Base-by-base conservation (phyloP, 257 asterid genomes). In the Eustoma russellianum region DNA sequence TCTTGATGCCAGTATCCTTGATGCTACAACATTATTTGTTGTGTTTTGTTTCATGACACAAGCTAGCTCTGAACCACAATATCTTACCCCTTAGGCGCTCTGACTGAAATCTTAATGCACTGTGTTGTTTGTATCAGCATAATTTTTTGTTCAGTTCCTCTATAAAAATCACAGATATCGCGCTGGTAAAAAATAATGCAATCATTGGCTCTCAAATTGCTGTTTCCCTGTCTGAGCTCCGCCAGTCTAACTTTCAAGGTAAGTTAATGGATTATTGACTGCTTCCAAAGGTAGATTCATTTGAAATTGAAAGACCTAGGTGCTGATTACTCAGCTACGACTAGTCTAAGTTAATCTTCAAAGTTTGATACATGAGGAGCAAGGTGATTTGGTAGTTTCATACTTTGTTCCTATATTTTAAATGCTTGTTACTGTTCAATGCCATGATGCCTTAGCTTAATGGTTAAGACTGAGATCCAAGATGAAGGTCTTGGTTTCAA, bases 181-280 rank as follows among this genome's bases (percentile, higher is more conserved):
- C 94, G 33, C 91, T 87, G 6, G 80, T 91, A 68, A 91, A 91
- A 72, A 91, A 91, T 66, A 91, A 91, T 68, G 98, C 98, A 34
- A 41, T 56, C 1, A 5, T 82, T 13, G 98, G 92, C 55, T 92
- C 98, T 69, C 76, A 74, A 77, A 69, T 85, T 70, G 95, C 97
- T 9, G 86, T 79, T 66, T 71, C 83, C 63, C 96, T 87, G 28
- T 73, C 90, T 60, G 80, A 65, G 71, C 82, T 87, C 52, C 78
- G 56, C 24, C 61, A 38, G 54, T 56, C 46, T 64, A 63, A 46
- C 17, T 58, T 46, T 60, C 38, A 38, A 38, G 43, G 43, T 38
- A 38, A 38, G 43, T 38, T 38, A 38, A 38, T 38, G 43, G 43
- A 5, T 38, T 11, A 38, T 38, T 38, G 9, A 11, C 43, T 38